Percentiles rank a stretch among this genome's conserved stretches.
Conservation (phyloP, 208 protist species). For the Borovskyia barvae region DNA sequence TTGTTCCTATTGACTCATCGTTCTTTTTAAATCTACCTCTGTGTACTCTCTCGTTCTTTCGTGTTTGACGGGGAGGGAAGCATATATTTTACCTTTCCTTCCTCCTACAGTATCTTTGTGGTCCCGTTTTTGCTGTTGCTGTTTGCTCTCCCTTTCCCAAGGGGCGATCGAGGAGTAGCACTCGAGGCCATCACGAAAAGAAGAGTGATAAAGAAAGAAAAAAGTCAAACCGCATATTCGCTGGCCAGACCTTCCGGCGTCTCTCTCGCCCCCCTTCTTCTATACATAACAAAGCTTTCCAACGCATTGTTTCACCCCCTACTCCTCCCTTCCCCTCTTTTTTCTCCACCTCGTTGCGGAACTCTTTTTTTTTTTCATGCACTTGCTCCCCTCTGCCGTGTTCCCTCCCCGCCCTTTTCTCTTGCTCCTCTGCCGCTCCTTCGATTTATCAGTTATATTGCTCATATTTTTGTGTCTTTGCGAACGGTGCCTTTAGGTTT, state of each 20-base stretch:
- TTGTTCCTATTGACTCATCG: too few relatives aligned
- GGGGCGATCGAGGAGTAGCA: too few relatives aligned
- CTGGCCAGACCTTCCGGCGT: neutral
- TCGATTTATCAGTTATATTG: neutral
- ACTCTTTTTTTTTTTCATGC: constrained; percentile 18
- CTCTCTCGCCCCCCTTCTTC: neutral
- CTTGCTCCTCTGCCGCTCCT: neutral
- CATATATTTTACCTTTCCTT: neutral
- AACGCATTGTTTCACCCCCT: too few relatives aligned
- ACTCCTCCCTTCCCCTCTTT: neutral
- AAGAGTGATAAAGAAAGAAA: neutral
- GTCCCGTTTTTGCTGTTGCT: neutral
- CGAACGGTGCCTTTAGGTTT: neutral
- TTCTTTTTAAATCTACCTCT: too few relatives aligned
- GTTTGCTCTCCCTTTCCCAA: neutral
- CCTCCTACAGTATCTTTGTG: neutral
- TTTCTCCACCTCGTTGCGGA: constrained; percentile 5
- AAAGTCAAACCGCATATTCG: neutral
- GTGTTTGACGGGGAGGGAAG: too few relatives aligned
- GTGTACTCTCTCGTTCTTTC: too few relatives aligned
- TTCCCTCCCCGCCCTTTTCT: neutral
- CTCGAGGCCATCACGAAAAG: too few relatives aligned
- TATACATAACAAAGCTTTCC: neutral
- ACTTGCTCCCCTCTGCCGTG: neutral
- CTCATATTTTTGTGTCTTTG: too few relatives aligned